Evolutionary conservation across 2,329 filamentous ascomycete genomes (phyloP), one percentile per base, ranked within the genome.

Genomic region (Penicillium sp.): DNA sequence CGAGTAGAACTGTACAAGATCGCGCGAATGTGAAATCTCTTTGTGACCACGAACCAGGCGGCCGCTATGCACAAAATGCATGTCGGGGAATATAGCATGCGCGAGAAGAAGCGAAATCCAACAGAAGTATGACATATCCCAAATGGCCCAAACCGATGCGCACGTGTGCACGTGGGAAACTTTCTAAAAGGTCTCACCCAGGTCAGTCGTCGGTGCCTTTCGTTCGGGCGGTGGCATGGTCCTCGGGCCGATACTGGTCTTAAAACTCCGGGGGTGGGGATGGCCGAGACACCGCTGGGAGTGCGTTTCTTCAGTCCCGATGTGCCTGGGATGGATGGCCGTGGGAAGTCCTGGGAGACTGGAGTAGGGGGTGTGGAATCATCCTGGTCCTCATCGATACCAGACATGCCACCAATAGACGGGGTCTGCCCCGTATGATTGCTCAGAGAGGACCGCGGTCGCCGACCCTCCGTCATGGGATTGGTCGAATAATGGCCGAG

Each of bases 381-480:
- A 40, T 68, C 65, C 52, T 73, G 76, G 28, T 74, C 73, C 50
- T 79, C 77, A 41, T 78, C 71, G 42, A 77, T 75, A 43, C 76
- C 71, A 54, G 77, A 78, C 62, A 83, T 74, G 60, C 78, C 57
- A 10, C 58, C 83, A 41, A 77, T 69, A 10, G 78, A 78, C 55
- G 81, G 77, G 3, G 77, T 74, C 54, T 83, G 78, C 9, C 78
- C 70, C n/a, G 63, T 60, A 18, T 69, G 69, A 51, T 79, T 82
- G 44, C 84, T 80, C 54, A 90, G 74, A 11, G 86, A 89, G 40
- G 84, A 88, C 40, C 85, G 77, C 14, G 86, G 84, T 43, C 86
- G 80, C 22, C 79, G 67, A 54, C 73, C 66, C 60, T 76, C 67
- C 20, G 71, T 69, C 50, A 72, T 72, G 40, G 74, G 70, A 46